These are phyloP conservation scores for Melocanna baccifera DNA, from an alignment of 176 grass and related monocot genomes.

Conservation along the genomic window DNA sequence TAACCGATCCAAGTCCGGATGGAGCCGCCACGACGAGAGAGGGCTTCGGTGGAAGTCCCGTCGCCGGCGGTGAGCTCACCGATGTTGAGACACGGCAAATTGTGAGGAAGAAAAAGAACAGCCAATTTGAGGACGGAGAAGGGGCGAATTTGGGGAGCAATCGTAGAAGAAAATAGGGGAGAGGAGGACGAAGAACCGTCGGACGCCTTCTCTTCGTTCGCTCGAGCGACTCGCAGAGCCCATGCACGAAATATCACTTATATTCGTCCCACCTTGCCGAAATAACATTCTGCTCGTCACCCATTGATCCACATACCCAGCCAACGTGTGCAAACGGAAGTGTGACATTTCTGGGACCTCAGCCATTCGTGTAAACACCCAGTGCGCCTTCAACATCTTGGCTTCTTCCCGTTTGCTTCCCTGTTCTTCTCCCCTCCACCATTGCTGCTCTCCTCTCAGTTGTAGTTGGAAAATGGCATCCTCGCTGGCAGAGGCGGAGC, in stretches of 20 bases:
- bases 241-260: neutral
- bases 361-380: too few species aligned
- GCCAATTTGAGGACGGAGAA: neutral
- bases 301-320: too few species aligned
- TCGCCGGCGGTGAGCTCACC: neutral
- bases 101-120: neutral
- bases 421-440: too few species aligned
- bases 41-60: neutral
- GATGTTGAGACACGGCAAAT: neutral
- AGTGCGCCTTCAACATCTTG: too few species aligned
- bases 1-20: neutral
- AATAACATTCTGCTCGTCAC: too few species aligned
- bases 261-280: too few species aligned
- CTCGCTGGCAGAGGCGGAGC: too few species aligned
- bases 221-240: neutral
- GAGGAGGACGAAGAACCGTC: slow-evolving; percentile 8
- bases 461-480: too few species aligned
- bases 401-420: too few species aligned
- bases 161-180: neutral
- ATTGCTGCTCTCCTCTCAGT: too few species aligned
- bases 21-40: neutral
- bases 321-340: too few species aligned
- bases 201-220: slow-evolving; percentile 22
- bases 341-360: too few species aligned
- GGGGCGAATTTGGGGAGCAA: neutral